Evolutionary conservation across 208 protist genomes (phyloP).

Genomic region (Crithidia expoeki): DNA sequence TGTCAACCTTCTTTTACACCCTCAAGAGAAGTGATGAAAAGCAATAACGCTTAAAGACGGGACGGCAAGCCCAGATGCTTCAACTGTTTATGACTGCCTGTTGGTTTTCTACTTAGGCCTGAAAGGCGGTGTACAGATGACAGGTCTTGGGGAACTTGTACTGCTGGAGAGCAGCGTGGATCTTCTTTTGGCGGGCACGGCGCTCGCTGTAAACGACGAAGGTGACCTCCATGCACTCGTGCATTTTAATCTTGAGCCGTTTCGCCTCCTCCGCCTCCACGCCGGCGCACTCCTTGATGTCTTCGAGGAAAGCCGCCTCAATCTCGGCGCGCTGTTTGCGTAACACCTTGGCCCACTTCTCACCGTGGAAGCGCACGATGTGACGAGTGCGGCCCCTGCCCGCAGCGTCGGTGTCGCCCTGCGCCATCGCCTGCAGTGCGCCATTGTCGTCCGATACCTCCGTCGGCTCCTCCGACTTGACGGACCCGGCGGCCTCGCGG

Average conservation of each 20-base stretch:
- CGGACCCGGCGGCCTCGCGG: constrained; percentile 12
- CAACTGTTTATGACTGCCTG: neutral
- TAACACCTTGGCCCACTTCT: constrained; percentile 46
- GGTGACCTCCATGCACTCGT: constrained; percentile 46
- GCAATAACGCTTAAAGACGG: neutral
- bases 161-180: constrained; percentile 44
- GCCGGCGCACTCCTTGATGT: constrained; percentile 36
- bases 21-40: neutral
- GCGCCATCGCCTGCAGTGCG: constrained; percentile 2
- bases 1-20: neutral
- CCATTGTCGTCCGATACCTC: constrained; percentile 22
- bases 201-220: constrained; percentile 46
- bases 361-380: constrained; percentile 62
- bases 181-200: constrained; percentile 23
- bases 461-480: constrained; percentile 13
- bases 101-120: constrained; percentile 2
- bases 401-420: constrained; percentile 8
- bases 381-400: constrained; percentile 43
- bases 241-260: constrained; percentile 40
- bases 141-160: constrained; percentile 50
- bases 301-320: constrained; percentile 38
- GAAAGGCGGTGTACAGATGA: constrained; percentile 33
- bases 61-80: neutral
- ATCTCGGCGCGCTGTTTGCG: constrained; percentile 23
- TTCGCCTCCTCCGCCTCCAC: constrained; percentile 37